phyloP scores from a whole-genome alignment of 371 early-diverging fungal species.

The Rhizomucor miehei region DNA sequence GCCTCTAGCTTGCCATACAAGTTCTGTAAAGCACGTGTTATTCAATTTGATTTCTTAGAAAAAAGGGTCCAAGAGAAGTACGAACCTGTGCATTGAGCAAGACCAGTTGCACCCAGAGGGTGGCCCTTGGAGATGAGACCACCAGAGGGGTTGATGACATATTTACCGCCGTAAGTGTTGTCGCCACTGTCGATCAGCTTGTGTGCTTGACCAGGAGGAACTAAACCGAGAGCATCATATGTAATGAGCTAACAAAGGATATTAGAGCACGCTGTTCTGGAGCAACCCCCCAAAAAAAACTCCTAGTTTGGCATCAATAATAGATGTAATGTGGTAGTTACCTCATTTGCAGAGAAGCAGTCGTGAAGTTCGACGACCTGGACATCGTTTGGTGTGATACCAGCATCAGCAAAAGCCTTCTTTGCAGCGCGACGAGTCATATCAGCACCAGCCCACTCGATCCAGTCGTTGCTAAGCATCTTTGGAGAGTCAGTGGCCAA shows the following conservation, averaged over 20 bases:
- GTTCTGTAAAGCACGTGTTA: conserved; percentile 22
- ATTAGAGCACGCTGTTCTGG: no score
- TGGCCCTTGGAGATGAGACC: conserved; percentile 83
- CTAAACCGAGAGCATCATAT: conserved; percentile 71
- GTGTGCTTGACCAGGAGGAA: conserved; percentile 63
- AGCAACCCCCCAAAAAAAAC: no score
- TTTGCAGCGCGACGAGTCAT: conserved; percentile 71
- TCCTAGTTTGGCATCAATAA: no score
- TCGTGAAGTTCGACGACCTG: conserved; percentile 80
- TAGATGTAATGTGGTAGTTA: no score
- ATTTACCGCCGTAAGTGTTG: conserved; percentile 61
- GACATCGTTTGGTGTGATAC: conserved; percentile 61
- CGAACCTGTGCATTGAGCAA: conserved; percentile 73
- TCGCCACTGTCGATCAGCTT: conserved; percentile 54
- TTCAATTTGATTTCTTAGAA: neutral
- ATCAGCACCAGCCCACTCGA: conserved; percentile 70
- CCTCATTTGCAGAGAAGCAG: conserved; percentile 80
- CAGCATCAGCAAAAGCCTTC: conserved; percentile 54
- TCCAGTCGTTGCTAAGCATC: conserved; percentile 53
- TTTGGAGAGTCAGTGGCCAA: conserved; percentile 76
- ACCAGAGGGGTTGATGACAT: conserved; percentile 77
- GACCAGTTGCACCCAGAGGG: conserved; percentile 79
- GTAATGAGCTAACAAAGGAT: conserved; percentile 66
- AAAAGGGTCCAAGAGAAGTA: neutral
- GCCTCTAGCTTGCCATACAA: conserved; percentile 65